Evolutionary conservation across 805 yeast genomes (phyloP).

Genomic region (Millerozyma miso): DNA sequence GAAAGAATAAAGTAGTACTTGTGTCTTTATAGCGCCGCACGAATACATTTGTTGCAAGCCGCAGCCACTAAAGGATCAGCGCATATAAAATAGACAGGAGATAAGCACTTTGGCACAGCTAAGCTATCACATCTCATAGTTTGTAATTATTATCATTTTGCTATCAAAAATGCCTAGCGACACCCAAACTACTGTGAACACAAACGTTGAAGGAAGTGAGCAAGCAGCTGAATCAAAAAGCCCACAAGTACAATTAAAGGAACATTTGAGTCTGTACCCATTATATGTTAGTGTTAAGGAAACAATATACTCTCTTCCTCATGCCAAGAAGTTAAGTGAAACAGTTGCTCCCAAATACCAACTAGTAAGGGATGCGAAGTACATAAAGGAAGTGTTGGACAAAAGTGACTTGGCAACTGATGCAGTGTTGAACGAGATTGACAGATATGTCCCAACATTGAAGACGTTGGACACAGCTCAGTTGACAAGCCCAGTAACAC

Average conservation of each 20-base stretch:
- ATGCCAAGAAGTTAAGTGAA: conserved; percentile 28
- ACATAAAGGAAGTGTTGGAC: conserved; percentile 42
- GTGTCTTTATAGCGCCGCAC: not conserved
- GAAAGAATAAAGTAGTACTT: not conserved
- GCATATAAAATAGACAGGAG: not conserved
- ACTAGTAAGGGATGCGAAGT: conserved; percentile 19
- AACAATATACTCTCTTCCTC: conserved; percentile 29
- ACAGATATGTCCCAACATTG: conserved; percentile 53
- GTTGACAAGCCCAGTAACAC: conserved; percentile 43
- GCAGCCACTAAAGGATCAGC: not conserved
- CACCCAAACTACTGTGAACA: not conserved
- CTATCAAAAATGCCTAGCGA: conserved; percentile 1
- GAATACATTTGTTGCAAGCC: not conserved
- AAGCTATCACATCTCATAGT: not conserved
- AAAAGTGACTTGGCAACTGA: conserved; percentile 54
- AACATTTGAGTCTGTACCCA: conserved; percentile 46
- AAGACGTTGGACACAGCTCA: conserved; percentile 51
- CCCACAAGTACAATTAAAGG: conserved; percentile 10
- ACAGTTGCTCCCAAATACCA: conserved; percentile 25
- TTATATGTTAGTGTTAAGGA: conserved; percentile 40
- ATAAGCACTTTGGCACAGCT: not conserved
- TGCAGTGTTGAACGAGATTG: conserved; percentile 51
- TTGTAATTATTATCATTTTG: conserved; percentile 1
- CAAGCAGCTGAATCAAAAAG: not conserved
- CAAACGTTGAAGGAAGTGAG: not conserved